Evolutionary conservation across 1,284 basidiomycete species (phyloP).

Genomic region (Ceratobasidium sp.): DNA sequence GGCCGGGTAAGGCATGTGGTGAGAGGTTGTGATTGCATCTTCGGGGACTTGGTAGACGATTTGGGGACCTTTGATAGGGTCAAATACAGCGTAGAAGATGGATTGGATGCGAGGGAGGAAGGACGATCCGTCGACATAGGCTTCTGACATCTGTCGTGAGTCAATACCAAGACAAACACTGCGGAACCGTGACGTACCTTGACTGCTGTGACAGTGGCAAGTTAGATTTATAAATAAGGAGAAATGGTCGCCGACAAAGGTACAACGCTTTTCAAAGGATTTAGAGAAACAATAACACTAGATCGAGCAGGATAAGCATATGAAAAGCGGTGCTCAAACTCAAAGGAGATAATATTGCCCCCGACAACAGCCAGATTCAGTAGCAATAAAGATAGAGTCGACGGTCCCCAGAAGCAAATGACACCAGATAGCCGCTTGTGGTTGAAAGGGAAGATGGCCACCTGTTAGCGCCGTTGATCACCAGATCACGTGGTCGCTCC

Average conservation of each 20-base stretch:
- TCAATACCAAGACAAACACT: slow-evolving; percentile 4
- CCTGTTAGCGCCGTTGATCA: slow-evolving; percentile 4
- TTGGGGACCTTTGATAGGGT: slow-evolving; percentile 82
- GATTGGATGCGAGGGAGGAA: slow-evolving; percentile 73
- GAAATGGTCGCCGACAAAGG: not conserved
- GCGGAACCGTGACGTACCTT: not conserved
- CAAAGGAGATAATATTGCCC: not conserved
- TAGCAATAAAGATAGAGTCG: no score
- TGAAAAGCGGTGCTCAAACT: not conserved
- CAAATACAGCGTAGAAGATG: slow-evolving; percentile 89
- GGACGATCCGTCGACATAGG: slow-evolving; percentile 45
- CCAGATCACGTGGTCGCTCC: no score
- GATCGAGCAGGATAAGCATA: not conserved
- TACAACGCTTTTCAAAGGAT: slow-evolving; percentile 3
- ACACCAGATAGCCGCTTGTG: not conserved
- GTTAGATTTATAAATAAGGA: not conserved
- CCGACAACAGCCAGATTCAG: not conserved
- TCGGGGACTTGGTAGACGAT: slow-evolving; percentile 92
- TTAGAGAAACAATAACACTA: not conserved
- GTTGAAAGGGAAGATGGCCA: slow-evolving; percentile 26
- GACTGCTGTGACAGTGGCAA: not conserved
- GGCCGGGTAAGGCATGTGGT: slow-evolving; percentile 57
- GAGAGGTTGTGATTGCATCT: slow-evolving; percentile 68
- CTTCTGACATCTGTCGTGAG: slow-evolving; percentile 34
- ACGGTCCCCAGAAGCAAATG: no score